Evolutionary conservation across 2,329 filamentous ascomycete genomes (phyloP).

Genomic region (Cladosporium sp.): DNA sequence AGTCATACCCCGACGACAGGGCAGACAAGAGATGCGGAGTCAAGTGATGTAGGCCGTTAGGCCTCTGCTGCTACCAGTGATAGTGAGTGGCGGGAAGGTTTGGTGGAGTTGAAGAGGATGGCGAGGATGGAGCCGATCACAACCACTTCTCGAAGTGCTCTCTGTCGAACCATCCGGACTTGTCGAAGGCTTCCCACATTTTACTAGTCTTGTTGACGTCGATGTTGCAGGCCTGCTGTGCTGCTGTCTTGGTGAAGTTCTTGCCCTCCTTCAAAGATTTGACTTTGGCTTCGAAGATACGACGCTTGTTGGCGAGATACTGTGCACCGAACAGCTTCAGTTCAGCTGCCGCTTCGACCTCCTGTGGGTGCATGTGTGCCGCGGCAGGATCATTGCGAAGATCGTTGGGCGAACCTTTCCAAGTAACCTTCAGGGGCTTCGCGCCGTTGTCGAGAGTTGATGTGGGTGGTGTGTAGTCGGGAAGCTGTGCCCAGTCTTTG

Average conservation of each 20-base stretch:
- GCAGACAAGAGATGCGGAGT: too few species aligned
- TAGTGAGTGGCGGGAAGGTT: too few species aligned
- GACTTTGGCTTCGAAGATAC: conserved; percentile 76
- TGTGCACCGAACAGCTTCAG: conserved; percentile 80
- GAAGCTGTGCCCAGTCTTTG: conserved; percentile 23
- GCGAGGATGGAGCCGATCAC: conserved; percentile 1
- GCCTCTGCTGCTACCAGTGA: too few species aligned
- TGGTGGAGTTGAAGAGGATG: not conserved
- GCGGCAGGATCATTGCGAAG: conserved; percentile 67
- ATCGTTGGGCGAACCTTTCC: conserved; percentile 40
- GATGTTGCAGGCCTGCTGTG: conserved; percentile 95
- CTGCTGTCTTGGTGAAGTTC: conserved; percentile 91
- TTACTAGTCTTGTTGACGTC: conserved; percentile 97
- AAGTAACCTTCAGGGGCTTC: conserved; percentile 16
- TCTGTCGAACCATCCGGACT: conserved; percentile 30
- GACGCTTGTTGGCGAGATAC: conserved; percentile 87
- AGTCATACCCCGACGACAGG: too few species aligned
- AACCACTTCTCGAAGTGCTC: conserved; percentile 22
- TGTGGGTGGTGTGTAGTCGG: conserved; percentile 25
- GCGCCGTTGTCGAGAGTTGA: conserved; percentile 18
- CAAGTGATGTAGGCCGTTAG: too few species aligned
- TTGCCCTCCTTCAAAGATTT: conserved; percentile 63
- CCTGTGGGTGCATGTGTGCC: conserved; percentile 69
- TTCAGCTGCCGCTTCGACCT: conserved; percentile 69
- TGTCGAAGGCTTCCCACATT: conserved; percentile 83